Conservation (phyloP, 805 yeast species). For the Kregervanrija fluxuum region DNA sequence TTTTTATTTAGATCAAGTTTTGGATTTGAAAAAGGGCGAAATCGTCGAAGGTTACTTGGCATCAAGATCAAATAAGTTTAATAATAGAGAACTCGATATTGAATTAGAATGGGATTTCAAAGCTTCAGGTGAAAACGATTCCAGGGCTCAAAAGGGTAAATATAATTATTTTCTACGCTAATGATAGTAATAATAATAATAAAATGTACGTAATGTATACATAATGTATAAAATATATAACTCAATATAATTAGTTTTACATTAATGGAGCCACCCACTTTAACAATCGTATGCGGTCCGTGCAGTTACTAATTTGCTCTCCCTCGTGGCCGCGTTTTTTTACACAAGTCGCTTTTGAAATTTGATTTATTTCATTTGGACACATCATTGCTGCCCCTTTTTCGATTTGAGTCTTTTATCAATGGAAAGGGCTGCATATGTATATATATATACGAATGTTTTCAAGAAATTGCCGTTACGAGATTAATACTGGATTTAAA, state of each 20-base stretch:
- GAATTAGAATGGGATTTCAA: slow-evolving; percentile 54
- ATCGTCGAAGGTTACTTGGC: slow-evolving; percentile 61
- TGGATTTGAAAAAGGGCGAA: slow-evolving; percentile 74
- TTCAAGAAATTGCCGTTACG: no score
- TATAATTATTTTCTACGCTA: slow-evolving; percentile 68
- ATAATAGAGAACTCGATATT: slow-evolving; percentile 89
- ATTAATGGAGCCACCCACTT: background rate
- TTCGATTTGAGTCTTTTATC: no score
- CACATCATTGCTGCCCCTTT: no score
- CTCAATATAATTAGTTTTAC: background rate
- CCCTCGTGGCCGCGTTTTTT: no score
- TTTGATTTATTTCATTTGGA: no score
- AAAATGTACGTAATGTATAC: background rate
- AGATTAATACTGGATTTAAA: no score
- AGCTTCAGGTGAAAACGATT: slow-evolving; percentile 29
- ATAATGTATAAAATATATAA: no score
- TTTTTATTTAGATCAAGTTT: slow-evolving; percentile 72
- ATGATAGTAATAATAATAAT: background rate
- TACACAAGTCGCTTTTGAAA: no score
- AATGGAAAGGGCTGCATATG: no score
- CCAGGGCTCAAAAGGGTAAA: slow-evolving; percentile 52
- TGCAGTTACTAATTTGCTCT: no score
- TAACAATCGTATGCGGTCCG: background rate
- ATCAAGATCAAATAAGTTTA: slow-evolving; percentile 65
- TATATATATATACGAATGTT: no score